Evolutionary conservation across 2,329 filamentous ascomycete species (phyloP), one percentile per base, ranked within the genome.

Genomic region (Pseudohalonectria lignicola): DNA sequence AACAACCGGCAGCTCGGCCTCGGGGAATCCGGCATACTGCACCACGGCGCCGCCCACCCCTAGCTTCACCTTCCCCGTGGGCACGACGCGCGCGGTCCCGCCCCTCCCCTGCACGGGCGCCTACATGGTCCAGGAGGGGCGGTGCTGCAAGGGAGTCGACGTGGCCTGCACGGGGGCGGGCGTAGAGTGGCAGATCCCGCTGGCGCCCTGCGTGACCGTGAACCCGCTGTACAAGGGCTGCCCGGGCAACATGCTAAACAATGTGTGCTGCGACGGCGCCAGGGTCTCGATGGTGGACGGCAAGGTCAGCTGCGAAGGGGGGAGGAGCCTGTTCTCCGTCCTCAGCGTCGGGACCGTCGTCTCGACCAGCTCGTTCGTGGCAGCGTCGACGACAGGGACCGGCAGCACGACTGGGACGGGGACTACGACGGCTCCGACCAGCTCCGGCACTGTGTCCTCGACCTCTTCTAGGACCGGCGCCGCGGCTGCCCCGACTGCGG

Each of bases 261-360:
- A 29, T 31, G 20, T 33, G n/a, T 39, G 37, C 37, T 39, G 37
- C 31, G 31, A 28, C 13, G 16, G 37, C 31, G 37, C 37, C 6
- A 11, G 31, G 8, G 23, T 39, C 15, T 16, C 11, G 15, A 5
- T 39, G n/a, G 25, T 31, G 26, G 28, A 21, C 35, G 35, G 62
- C 76, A 37, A 28, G 16, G 35, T 37, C 17, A 31, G 25, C 26
- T 37, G 35, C 28, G 35, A 31, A 12, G 31, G 31, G 17, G 29
- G 29, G 15, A 37, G 17, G 35, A 37, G 35, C 19, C 28, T 37
- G 28, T 37, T 37, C 35, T 30, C 20, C 13, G 35, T 37, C 26
- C 15, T 37, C 17, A 23, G 19, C 26, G 28, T 13, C 16, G 35
- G 26, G 8, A 19, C 26, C 17, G 31, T 18, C 13, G 31, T 25